Evolutionary conservation across 176 grass and related monocot genomes (phyloP), one percentile per base, ranked within the genome.

Genomic region (Triticum urartu): DNA sequence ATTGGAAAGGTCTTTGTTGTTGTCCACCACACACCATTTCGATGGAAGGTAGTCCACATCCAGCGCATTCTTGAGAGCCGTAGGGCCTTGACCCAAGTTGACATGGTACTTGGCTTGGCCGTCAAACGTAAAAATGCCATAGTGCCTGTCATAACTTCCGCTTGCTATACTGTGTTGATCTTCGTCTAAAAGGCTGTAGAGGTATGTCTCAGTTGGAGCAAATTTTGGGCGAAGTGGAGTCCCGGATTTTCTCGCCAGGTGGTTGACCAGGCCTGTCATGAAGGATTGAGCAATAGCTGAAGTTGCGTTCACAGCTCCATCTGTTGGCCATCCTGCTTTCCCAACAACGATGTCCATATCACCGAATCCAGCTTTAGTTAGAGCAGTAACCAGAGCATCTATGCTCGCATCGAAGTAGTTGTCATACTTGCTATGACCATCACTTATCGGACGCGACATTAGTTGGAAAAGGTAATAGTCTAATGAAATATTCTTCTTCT

Each of bases 81-180:
- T 92, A 42, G 85, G 52, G 36, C 94, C 97, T 86, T 98, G 97
- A 70, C 97, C 97, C 61, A 94, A 88, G 71, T 95, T 93, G 28
- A 94, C 75, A 62, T 91, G 73, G 67, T 91, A 98, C 86, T 91
- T 98, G 1, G 94, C 92, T 79, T 95, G 97, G 28, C 97, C 97
- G 58, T 98, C 97, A 92, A 95, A 98, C n/a, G 93, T 95, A 88
- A 98, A 98, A 85, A 98, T 82, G 42, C 92, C 97, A 21, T 79
- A 77, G 73, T 98, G 97, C 65, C 91, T 95, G 83, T 95, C 97
- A 76, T 90, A 95, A 43, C 64, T 90, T 77, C 94, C 90, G 17
- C 64, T 77, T 21, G 69, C 28, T 60, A 78, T 91, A 70, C 61
- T 87, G 15, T 26, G 68, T 77, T 88, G 90, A 91, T 95, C 87